Evolutionary conservation across 768 basidiomycete species (phyloP).

Genomic region (Nidularia sp.): DNA sequence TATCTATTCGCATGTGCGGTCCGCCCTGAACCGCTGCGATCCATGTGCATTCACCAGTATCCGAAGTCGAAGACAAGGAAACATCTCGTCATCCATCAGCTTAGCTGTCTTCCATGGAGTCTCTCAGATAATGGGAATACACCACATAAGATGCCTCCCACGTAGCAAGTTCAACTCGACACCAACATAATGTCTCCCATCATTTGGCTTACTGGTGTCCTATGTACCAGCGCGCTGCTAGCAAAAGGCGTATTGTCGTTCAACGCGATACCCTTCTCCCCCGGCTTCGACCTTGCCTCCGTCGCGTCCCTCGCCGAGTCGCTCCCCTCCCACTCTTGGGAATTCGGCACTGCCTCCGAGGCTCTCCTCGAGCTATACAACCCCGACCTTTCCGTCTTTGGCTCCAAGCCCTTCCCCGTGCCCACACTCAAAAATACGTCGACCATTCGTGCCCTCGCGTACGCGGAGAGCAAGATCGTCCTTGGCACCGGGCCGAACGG

Average conservation of each 20-base stretch:
- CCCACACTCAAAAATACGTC: slow-evolving; percentile 11
- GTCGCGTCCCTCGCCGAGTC: slow-evolving; percentile 26
- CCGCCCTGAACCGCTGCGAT: no score
- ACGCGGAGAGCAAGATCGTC: slow-evolving; percentile 31
- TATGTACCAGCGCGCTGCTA: no score
- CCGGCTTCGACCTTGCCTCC: slow-evolving; percentile 30
- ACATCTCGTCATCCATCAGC: no score
- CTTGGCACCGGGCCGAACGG: slow-evolving; percentile 29
- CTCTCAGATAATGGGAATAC: no score
- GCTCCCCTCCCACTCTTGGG: slow-evolving; percentile 44
- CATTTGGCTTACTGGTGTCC: no score
- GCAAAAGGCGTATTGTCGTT: slow-evolving; percentile 1
- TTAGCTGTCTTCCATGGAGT: no score
- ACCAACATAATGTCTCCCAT: no score
- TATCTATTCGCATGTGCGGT: no score
- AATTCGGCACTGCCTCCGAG: slow-evolving; percentile 37
- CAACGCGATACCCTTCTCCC: slow-evolving; percentile 23
- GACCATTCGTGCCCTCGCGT: slow-evolving; percentile 24
- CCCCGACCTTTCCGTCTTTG: slow-evolving; percentile 35
- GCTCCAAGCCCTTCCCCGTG: slow-evolving; percentile 27
- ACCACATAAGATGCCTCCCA: no score
- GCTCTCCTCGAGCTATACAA: slow-evolving; percentile 40
- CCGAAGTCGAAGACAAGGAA: no score
- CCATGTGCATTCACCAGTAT: no score
- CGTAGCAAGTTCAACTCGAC: no score